Conservation (phyloP, 768 basidiomycete species). For the Suillus fuscotomentosus region DNA sequence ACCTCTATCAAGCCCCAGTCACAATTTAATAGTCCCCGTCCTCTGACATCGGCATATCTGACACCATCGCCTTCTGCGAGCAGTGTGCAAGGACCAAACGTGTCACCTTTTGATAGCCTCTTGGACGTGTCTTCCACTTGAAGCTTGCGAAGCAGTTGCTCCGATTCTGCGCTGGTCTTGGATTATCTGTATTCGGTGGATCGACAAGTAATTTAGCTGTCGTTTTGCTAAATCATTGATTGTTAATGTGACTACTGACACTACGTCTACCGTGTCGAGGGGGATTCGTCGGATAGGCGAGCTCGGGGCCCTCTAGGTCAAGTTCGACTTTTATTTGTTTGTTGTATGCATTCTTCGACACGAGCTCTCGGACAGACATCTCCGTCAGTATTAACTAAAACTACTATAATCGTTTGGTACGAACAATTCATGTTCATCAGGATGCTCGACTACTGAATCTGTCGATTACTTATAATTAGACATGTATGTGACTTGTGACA, state of each 20-base stretch:
- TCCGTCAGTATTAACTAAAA: not conserved
- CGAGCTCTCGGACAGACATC: not conserved
- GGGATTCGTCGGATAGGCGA: not conserved
- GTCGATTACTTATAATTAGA: not conserved
- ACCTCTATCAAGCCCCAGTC: conserved; percentile 22
- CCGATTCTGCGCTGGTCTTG: not conserved
- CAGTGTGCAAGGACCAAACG: conserved; percentile 36
- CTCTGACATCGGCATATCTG: conserved; percentile 21
- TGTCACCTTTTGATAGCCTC: conserved; percentile 67
- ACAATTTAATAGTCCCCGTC: conserved; percentile 16
- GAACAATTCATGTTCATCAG: not conserved
- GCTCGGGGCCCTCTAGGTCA: not conserved
- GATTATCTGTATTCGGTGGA: not conserved
- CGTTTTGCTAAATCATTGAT: not conserved
- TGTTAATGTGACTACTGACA: not conserved
- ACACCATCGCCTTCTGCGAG: conserved; percentile 36
- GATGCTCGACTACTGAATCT: too few relatives aligned
- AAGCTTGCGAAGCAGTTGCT: not conserved
- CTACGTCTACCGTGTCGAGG: not conserved
- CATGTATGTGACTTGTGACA: not conserved
- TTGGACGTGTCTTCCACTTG: conserved; percentile 38
- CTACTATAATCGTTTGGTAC: not conserved
- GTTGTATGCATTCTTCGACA: not conserved
- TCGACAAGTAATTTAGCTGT: not conserved
- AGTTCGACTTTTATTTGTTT: not conserved